Conservation (phyloP, 257 asterid species). For the Primulina eburnea region DNA sequence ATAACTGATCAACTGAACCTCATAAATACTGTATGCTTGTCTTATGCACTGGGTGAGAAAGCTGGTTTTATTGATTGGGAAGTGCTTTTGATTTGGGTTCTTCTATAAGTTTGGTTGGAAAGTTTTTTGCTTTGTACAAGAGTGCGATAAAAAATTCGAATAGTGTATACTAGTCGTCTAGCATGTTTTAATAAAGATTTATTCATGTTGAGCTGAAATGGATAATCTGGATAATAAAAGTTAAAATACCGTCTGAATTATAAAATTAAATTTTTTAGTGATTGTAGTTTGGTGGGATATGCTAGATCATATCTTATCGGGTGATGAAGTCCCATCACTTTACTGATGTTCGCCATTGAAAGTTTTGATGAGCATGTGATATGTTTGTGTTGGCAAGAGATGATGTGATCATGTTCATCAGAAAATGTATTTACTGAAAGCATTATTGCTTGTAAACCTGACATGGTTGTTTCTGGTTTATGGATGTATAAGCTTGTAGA, state of each 20-base stretch:
- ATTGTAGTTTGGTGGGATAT: background rate
- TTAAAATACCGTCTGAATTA: background rate
- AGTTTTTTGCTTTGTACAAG: background rate
- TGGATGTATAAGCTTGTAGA: background rate
- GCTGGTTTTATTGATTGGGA: background rate
- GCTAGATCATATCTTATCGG: background rate
- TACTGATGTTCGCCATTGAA: background rate
- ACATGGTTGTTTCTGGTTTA: too few species aligned
- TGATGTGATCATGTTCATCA: constrained; percentile 1
- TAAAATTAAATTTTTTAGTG: background rate
- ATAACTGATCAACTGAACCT: background rate
- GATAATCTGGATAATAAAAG: background rate
- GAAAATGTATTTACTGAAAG: constrained; percentile 13
- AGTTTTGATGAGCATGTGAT: background rate
- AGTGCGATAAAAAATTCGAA: background rate
- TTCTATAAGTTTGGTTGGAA: background rate
- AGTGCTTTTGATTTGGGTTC: background rate
- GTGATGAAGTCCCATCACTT: background rate
- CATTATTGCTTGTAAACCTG: too few species aligned
- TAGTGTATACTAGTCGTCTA: background rate
- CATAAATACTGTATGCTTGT: background rate
- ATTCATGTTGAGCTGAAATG: background rate
- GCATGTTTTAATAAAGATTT: background rate
- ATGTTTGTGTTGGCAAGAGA: background rate
- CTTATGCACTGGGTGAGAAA: background rate